Base-by-base conservation (phyloP, 768 basidiomycete species). In the Hortiboletus flavorubellus region DNA sequence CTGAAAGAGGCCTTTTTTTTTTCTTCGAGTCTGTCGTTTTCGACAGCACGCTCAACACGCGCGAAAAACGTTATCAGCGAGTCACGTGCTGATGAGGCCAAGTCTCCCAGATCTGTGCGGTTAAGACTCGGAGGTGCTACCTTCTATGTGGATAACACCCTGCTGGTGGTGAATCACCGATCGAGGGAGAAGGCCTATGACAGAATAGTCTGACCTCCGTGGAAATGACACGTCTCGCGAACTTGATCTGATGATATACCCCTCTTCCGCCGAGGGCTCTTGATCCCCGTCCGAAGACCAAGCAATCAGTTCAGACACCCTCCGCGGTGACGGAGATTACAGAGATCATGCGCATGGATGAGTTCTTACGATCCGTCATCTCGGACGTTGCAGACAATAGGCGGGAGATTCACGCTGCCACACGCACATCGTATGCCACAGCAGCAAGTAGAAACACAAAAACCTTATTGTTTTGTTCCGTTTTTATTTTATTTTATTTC, bases 41-140 rank as follows among this genome's bases (percentile, higher is more conserved):
- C 50, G 21, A 46, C 42, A 16, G 9, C 38, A 47, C 47, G 34
- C 34, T 8, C 40, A n/a, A 50, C 53, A 29, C 39, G 46, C 37
- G 12, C 49, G 23, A 34, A 47, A 61, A 43, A 34, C 12, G 56
- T 29, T 41, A 56, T 51, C 49, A 39, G 16, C 9, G 18, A 18
- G 63, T 64, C 62, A 64, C 62, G 62, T 63, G 62, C 33, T 12
- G 18, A 31, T 40, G 37, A 38, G 37, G 26, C 37, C 16, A 8
- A 38, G 37, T 38, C 26, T 5, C 26, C 26, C 26, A 26, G 26
- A 26, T 26, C 26, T 26, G 26, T 26, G 26, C 15, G 35, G 5
- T 14, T 37, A 16, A 15, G 35, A 37, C 37, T 37, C n/a, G n/a
- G n/a, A 21, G 21, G 37, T 38, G 8, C 26, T 26, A 26, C 26